A percentile compares a stretch with the other conserved stretches of the same genome.
These are phyloP conservation scores for Calocybe indica DNA, from an alignment of 768 basidiomycete species.

Conservation along the genomic window DNA sequence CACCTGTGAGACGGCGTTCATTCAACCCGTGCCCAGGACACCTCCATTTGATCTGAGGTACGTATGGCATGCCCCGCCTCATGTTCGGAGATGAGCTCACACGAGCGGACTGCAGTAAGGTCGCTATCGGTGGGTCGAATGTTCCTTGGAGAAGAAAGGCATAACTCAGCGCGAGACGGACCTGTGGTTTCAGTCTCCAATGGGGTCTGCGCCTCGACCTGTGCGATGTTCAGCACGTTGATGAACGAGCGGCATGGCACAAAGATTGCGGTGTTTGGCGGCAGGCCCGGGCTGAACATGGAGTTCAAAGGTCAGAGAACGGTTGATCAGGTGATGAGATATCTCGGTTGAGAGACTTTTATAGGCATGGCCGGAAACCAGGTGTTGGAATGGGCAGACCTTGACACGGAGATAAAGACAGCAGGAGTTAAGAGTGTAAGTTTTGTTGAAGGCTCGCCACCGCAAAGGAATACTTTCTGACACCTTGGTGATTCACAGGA, in stretches of 20 bases:
- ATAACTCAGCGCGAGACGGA: neutral
- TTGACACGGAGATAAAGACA: slow-evolving; percentile 59
- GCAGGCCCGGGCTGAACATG: slow-evolving; percentile 43
- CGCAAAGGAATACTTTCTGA: neutral
- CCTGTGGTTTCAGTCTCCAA: slow-evolving; percentile 27
- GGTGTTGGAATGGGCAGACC: slow-evolving; percentile 54
- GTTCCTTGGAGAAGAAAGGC: neutral
- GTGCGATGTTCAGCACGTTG: slow-evolving; percentile 56
- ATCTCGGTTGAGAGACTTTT: neutral
- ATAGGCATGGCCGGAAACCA: slow-evolving; percentile 56
- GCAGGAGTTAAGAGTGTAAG: slow-evolving; percentile 42
- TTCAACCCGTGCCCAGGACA: slow-evolving; percentile 30
- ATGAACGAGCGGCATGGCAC: slow-evolving; percentile 53
- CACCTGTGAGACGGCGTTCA: slow-evolving; percentile 34
- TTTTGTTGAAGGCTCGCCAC: neutral
- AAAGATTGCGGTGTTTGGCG: slow-evolving; percentile 51
- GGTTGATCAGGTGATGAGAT: neutral
- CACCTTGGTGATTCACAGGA: slow-evolving; percentile 18
- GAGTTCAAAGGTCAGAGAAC: slow-evolving; percentile 41
- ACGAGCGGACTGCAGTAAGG: slow-evolving; percentile 23
- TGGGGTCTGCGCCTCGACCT: slow-evolving; percentile 53
- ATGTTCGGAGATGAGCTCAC: neutral
- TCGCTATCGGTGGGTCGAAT: slow-evolving; percentile 34
- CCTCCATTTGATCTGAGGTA: slow-evolving; percentile 44
- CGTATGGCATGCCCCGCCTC: neutral